A percentile compares a stretch with the other conserved stretches of the same genome.
Conservation (phyloP, 768 basidiomycete species). For the Thelephora aurantiotincta region DNA sequence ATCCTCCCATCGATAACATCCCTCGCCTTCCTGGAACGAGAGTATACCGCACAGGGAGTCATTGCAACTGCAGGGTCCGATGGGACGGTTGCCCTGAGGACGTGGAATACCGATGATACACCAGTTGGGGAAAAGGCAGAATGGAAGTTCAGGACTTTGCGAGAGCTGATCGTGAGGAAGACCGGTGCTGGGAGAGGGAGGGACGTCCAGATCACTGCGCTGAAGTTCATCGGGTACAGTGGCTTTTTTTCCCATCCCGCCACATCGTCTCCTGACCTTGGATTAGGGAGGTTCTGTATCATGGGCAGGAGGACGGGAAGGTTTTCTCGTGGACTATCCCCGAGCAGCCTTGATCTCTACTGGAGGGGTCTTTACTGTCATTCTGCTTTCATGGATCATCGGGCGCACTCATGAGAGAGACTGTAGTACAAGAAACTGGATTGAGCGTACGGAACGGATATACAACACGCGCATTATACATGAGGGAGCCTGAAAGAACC, state of each 20-base stretch:
- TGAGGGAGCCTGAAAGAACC: too few relatives aligned
- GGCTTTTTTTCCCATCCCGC: too few relatives aligned
- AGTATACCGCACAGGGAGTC: slow-evolving; percentile 64
- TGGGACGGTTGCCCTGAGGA: slow-evolving; percentile 65
- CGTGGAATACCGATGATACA: slow-evolving; percentile 73
- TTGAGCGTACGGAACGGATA: too few relatives aligned
- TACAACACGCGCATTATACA: too few relatives aligned
- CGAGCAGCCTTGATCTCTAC: too few relatives aligned
- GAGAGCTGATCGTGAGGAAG: slow-evolving; percentile 48
- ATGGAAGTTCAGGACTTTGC: slow-evolving; percentile 64
- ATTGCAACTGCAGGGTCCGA: slow-evolving; percentile 72
- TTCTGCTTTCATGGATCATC: background rate
- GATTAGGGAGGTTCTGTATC: slow-evolving; percentile 41
- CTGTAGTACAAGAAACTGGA: too few relatives aligned
- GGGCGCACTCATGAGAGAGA: background rate
- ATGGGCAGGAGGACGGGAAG: slow-evolving; percentile 53
- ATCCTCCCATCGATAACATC: slow-evolving; percentile 45
- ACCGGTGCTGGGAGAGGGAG: slow-evolving; percentile 14
- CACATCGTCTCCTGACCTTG: background rate
- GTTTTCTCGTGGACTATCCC: slow-evolving; percentile 40
- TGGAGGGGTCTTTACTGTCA: too few relatives aligned
- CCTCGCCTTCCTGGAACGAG: slow-evolving; percentile 79
- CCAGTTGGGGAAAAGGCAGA: slow-evolving; percentile 47
- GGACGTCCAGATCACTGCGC: slow-evolving; percentile 50
- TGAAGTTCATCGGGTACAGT: slow-evolving; percentile 68